Conservation (phyloP, 176 grass and related monocot species). For the Eremochloa ophiuroides region DNA sequence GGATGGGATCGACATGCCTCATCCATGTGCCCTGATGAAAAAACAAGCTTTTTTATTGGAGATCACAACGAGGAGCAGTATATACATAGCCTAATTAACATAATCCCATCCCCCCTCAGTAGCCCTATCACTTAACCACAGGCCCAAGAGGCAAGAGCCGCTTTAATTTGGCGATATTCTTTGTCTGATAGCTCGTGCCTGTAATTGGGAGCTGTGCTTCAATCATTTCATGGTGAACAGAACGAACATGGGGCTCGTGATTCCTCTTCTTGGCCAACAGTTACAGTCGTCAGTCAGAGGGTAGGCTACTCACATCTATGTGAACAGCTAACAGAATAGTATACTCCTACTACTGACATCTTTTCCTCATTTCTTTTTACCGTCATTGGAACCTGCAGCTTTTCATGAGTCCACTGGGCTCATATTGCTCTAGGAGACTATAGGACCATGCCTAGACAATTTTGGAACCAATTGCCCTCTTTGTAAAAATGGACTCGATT, state of each 20-base stretch:
- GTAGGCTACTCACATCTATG: conserved; percentile 44
- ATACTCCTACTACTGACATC: neutral
- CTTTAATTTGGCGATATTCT: neutral
- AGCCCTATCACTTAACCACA: neutral
- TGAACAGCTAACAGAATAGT: neutral
- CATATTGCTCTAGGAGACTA: no score
- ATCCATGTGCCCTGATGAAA: conserved; percentile 2
- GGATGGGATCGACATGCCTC: neutral
- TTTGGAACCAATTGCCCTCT: neutral
- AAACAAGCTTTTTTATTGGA: neutral
- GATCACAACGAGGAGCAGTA: neutral
- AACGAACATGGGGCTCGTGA: conserved; percentile 31
- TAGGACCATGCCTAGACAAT: neutral
- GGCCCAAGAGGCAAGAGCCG: neutral
- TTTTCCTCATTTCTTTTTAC: neutral
- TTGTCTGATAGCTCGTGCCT: conserved; percentile 13
- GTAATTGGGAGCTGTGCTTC: conserved; percentile 34
- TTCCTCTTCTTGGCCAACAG: neutral
- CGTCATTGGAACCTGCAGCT: neutral
- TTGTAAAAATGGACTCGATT: neutral
- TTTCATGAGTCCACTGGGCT: neutral
- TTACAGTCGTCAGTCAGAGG: conserved; percentile 15
- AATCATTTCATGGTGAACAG: conserved; percentile 68
- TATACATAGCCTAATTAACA: neutral
- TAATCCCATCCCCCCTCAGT: neutral